Percentiles rank a stretch among this genome's conserved stretches.
Conservation (phyloP, 768 basidiomycete species). For the Tulasnella sp. region DNA sequence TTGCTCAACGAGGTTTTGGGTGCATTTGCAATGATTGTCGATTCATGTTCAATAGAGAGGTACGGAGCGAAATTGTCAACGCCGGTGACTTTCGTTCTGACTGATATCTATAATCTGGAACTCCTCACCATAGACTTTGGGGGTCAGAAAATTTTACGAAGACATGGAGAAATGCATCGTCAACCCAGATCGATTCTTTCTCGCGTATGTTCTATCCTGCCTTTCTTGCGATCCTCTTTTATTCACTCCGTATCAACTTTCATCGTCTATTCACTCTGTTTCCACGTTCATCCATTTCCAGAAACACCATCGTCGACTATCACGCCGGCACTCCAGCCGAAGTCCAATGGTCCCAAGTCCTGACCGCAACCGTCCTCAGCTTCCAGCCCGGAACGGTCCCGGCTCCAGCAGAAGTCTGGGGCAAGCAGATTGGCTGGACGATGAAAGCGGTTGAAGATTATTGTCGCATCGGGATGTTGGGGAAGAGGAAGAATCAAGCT, state of each 20-base stretch:
- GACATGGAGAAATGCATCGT: constrained; percentile 8
- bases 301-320: constrained; percentile 23
- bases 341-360: not conserved
- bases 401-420: not conserved
- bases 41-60: constrained; percentile 23
- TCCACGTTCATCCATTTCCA: not conserved
- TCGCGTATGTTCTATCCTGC: constrained; percentile 2
- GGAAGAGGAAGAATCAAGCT: not conserved
- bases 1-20: constrained; percentile 31
- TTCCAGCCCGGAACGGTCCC: not conserved
- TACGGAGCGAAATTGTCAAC: not conserved
- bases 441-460: not conserved
- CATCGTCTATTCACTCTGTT: too few species aligned
- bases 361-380: not conserved
- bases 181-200: constrained; percentile 14
- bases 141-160: constrained; percentile 25
- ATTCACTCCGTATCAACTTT: not conserved
- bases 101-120: not conserved
- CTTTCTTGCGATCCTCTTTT: not conserved
- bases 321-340: not conserved
- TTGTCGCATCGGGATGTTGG: not conserved
- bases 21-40: not conserved
- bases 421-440: not conserved
- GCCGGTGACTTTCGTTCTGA: not conserved
- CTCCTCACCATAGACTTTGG: not conserved